Conservation (phyloP, 2,329 filamentous ascomycete genomes). For the Colletotrichum sp. region DNA sequence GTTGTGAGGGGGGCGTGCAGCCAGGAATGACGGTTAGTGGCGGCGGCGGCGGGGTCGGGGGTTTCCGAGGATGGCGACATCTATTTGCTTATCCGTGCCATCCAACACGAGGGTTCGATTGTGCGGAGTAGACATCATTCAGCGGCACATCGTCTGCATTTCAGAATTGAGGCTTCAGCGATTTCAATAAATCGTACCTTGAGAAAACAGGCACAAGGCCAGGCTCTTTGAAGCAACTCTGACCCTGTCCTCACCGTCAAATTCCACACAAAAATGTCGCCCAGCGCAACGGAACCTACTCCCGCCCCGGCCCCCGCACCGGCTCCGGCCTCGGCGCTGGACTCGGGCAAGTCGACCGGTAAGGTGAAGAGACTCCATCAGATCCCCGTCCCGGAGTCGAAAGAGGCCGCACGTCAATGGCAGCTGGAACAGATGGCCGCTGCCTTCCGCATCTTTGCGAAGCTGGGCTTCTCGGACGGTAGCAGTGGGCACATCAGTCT, state of each 20-base stretch:
- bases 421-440: slow-evolving; percentile 47
- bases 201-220: not conserved
- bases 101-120: not conserved
- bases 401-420: slow-evolving; percentile 34
- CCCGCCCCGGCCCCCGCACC: not conserved
- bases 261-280: slow-evolving; percentile 1
- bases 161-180: not conserved
- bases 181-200: not conserved
- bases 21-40: not conserved
- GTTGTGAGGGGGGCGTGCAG: not conserved
- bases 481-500: slow-evolving; percentile 52
- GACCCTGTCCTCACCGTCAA: not conserved
- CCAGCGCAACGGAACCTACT: not conserved
- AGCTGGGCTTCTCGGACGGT: slow-evolving; percentile 50
- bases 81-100: not conserved
- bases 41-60: not conserved
- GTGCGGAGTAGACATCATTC: not conserved
- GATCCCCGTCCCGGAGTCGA: slow-evolving; percentile 8
- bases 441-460: slow-evolving; percentile 53
- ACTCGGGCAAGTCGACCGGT: not conserved
- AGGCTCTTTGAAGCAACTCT: not conserved
- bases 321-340: slow-evolving; percentile 8
- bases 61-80: slow-evolving; percentile 11
- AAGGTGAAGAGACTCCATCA: slow-evolving; percentile 19
- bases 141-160: not conserved